phyloP scores from a whole-genome alignment of 2,329 filamentous ascomycete species.

The Raffaelea arxii region DNA sequence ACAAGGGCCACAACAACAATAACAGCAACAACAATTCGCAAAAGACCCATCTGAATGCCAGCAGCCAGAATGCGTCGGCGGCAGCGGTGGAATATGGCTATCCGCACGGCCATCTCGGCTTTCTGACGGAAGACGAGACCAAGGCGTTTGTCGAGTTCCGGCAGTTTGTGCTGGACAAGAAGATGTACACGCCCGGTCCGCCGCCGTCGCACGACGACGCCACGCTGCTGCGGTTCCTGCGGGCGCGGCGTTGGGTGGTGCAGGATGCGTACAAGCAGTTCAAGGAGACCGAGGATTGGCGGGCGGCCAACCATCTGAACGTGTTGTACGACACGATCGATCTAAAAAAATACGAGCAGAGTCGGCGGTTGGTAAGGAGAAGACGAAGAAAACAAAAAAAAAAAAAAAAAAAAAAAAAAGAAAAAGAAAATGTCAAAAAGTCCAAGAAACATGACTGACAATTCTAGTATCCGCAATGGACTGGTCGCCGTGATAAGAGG shows the following conservation, averaged over 20 bases:
- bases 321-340: slow-evolving; percentile 81
- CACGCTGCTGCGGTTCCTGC: slow-evolving; percentile 71
- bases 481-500: slow-evolving; percentile 70
- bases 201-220: slow-evolving; percentile 62
- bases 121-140: slow-evolving; percentile 61
- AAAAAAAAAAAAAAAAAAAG: no score
- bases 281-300: slow-evolving; percentile 80
- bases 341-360: slow-evolving; percentile 71
- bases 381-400: no score
- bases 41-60: slow-evolving; percentile 1
- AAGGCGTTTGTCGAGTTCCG: slow-evolving; percentile 65
- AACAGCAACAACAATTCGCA: not conserved
- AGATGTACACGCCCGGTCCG: slow-evolving; percentile 48
- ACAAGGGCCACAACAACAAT: not conserved
- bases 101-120: slow-evolving; percentile 70
- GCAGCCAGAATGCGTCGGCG: no score
- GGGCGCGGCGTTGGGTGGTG: slow-evolving; percentile 72
- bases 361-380: slow-evolving; percentile 61
- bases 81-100: slow-evolving; percentile 37
- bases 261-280: slow-evolving; percentile 76
- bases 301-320: slow-evolving; percentile 67
- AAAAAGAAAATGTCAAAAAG: no score
- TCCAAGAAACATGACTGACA: slow-evolving; percentile 6
- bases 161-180: slow-evolving; percentile 51
- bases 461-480: slow-evolving; percentile 86